These are phyloP conservation scores for Naganishia onofrii DNA, from an alignment of 768 basidiomycete genomes.

Conservation along the genomic window DNA sequence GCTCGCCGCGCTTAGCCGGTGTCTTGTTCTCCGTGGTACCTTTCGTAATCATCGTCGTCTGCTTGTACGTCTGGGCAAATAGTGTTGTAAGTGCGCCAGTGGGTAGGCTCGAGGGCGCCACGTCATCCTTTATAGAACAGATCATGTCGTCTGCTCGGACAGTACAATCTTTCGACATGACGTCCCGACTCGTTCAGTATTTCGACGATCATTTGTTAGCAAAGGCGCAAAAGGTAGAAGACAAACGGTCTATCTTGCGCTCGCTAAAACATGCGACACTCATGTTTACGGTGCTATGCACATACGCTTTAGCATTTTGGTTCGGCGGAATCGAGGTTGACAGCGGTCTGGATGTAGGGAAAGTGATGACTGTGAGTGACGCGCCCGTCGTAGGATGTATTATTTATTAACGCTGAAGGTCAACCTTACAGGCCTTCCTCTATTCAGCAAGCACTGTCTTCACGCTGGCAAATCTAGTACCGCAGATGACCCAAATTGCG, in stretches of 20 bases:
- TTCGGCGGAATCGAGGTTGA: constrained; percentile 42
- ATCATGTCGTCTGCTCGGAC: constrained; percentile 43
- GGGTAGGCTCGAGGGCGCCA: neutral
- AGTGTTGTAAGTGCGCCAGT: neutral
- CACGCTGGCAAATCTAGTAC: constrained; percentile 38
- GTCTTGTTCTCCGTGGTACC: constrained; percentile 41
- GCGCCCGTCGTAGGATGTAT: no score
- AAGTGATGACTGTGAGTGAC: no score
- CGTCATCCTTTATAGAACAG: constrained; percentile 38
- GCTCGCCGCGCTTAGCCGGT: constrained; percentile 37
- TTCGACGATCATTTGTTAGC: constrained; percentile 33
- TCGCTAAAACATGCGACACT: constrained; percentile 35
- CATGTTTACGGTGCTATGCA: constrained; percentile 36
- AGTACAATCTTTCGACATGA: constrained; percentile 43
- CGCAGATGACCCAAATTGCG: constrained; percentile 41
- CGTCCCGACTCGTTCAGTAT: constrained; percentile 23
- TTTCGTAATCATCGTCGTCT: constrained; percentile 34
- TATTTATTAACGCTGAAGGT: constrained; percentile 4
- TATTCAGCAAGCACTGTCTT: constrained; percentile 27
- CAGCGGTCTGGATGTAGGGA: neutral
- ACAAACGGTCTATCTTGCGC: constrained; percentile 31
- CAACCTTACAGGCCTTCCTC: constrained; percentile 33
- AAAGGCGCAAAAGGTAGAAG: constrained; percentile 32
- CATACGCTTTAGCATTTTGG: constrained; percentile 41
- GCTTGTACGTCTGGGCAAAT: constrained; percentile 1